phyloP scores from a whole-genome alignment of 768 basidiomycete genomes.

The Dentipellis fragilis region DNA sequence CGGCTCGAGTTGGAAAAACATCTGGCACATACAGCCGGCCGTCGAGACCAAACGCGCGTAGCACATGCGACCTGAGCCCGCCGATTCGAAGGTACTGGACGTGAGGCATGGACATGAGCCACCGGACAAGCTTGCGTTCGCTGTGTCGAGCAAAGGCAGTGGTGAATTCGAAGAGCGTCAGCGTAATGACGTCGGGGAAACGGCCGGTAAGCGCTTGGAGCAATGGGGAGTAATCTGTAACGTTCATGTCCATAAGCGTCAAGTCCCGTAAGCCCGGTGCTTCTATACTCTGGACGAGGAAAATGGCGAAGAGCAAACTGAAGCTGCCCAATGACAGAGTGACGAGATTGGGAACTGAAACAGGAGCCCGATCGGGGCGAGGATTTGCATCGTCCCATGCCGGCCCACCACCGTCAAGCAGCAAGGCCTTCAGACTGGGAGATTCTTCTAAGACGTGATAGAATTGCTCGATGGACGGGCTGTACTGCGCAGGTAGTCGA shows the following conservation, averaged over 20 bases:
- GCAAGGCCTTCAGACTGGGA: slow-evolving; percentile 40
- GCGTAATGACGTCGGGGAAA: slow-evolving; percentile 42
- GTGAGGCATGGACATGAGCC: slow-evolving; percentile 50
- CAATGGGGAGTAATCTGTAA: slow-evolving; percentile 41
- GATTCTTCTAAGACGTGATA: slow-evolving; percentile 34
- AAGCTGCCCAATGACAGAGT: slow-evolving; percentile 51
- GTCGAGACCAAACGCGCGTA: slow-evolving; percentile 1
- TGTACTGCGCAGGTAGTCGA: slow-evolving; percentile 42
- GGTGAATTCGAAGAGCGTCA: slow-evolving; percentile 42
- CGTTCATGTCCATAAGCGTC: slow-evolving; percentile 43
- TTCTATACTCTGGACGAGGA: slow-evolving; percentile 36
- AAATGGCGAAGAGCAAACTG: slow-evolving; percentile 35
- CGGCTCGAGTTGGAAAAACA: slow-evolving; percentile 3
- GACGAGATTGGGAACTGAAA: slow-evolving; percentile 39
- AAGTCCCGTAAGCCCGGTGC: slow-evolving; percentile 51
- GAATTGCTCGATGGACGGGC: slow-evolving; percentile 41
- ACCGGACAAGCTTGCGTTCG: slow-evolving; percentile 29
- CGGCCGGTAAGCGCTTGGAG: slow-evolving; percentile 34
- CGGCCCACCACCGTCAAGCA: slow-evolving; percentile 57
- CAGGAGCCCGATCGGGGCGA: slow-evolving; percentile 22
- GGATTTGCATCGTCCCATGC: slow-evolving; percentile 18
- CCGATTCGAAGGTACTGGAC: slow-evolving; percentile 22
- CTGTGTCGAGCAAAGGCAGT: slow-evolving; percentile 20
- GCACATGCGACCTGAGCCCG: background rate
- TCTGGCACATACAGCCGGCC: slow-evolving; percentile 5